Conservation (phyloP, 768 basidiomycete species). For the Galerina sulciceps region DNA sequence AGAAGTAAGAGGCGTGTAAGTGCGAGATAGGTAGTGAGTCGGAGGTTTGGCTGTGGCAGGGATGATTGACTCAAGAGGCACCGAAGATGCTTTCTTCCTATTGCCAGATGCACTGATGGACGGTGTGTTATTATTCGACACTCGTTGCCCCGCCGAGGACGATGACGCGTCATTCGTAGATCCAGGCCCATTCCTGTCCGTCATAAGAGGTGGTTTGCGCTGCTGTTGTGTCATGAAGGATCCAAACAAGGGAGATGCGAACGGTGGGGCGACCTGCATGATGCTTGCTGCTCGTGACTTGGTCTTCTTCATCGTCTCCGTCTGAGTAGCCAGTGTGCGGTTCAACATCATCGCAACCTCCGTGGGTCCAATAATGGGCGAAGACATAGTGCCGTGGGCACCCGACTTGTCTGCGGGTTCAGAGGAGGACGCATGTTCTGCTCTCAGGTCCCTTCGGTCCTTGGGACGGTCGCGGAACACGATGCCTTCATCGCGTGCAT, state of each 20-base stretch:
- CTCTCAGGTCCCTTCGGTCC: slow-evolving; percentile 44
- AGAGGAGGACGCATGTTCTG: slow-evolving; percentile 21
- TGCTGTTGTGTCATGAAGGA: slow-evolving; percentile 59
- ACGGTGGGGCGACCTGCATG: slow-evolving; percentile 39
- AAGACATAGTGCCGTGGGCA: slow-evolving; percentile 45
- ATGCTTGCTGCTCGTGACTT: slow-evolving; percentile 38
- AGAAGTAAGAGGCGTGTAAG: slow-evolving; percentile 74
- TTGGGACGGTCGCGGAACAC: slow-evolving; percentile 51
- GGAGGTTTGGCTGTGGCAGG: slow-evolving; percentile 81
- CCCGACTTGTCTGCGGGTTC: slow-evolving; percentile 33
- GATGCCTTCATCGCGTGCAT: slow-evolving; percentile 68
- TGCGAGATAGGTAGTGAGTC: slow-evolving; percentile 79
- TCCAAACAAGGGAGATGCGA: slow-evolving; percentile 64
- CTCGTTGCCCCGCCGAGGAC: slow-evolving; percentile 3
- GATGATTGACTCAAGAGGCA: slow-evolving; percentile 83
- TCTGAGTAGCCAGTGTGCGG: slow-evolving; percentile 43
- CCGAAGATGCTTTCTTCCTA: slow-evolving; percentile 45
- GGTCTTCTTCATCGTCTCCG: slow-evolving; percentile 32
- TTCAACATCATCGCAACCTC: slow-evolving; percentile 38
- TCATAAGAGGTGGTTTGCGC: slow-evolving; percentile 39
- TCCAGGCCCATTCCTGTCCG: slow-evolving; percentile 18
- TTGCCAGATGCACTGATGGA: slow-evolving; percentile 13
- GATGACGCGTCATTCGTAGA: slow-evolving; percentile 12
- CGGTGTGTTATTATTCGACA: slow-evolving; percentile 6
- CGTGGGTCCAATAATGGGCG: slow-evolving; percentile 30